Evolutionary conservation across 805 yeast genomes (phyloP), one percentile per base, ranked within the genome.

Genomic region (Candida namnaoensis): DNA sequence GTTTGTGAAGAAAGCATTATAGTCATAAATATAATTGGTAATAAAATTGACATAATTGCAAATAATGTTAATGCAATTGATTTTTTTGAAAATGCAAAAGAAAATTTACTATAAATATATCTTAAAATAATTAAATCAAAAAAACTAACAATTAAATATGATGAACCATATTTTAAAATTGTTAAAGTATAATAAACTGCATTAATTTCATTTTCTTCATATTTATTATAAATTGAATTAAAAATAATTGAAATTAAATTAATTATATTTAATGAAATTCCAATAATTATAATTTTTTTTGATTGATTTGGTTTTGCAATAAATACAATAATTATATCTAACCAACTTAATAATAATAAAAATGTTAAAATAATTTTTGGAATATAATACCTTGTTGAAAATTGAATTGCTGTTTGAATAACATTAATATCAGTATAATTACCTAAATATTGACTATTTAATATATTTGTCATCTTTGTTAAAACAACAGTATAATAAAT

Each of bases 351-450:
- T 61, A 70, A 69, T 7, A 72, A 62, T n/a, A 76, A 53, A 1
- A 71, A 39, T 43, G 66, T 68, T 9, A 71, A 55, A 5, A 82
- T 34, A 3, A 68, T 55, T 36, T 66, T 54, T 11, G 72, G 59
- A 5, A 72, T 54, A 24, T 69, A 56, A 44, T 64, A 69, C 12
- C 58, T 51, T 3, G 58, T 46, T 5, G 67, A 61, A 32, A 58
- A 61, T 39, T 68, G 66, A 9, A 80, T 56, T 8, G 52, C 42
- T 8, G 51, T 42, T 38, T 68, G 60, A 37, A 78, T 62, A 37
- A 60, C 62, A 9, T 56, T 49, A 12, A 76, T 62, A 54, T 81
- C 82, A 41, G 82, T 76, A 41, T 71, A 67, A 47, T 82, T 78
- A 1, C 51, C 46, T 7, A 54, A 55, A 52, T 78, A 82, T 52